Conservation (phyloP, 2,329 filamentous ascomycete genomes). For the Diaporthe sp. region DNA sequence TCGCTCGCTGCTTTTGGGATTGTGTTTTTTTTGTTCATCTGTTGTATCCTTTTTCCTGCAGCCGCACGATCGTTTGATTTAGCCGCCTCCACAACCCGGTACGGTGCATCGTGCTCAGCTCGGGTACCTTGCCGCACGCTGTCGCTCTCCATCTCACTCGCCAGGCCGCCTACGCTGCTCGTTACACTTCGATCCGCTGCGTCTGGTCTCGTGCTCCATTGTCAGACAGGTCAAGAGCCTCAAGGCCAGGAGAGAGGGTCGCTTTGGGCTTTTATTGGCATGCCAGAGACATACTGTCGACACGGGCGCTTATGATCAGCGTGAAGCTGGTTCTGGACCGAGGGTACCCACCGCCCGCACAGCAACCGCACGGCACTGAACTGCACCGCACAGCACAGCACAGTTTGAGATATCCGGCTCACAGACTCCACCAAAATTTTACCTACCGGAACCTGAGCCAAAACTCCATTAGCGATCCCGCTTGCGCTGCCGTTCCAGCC, state of each 20-base stretch:
- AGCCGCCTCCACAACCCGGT: constrained; percentile 43
- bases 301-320: constrained; percentile 41
- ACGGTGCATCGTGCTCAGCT: constrained; percentile 33
- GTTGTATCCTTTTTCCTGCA: constrained; percentile 33
- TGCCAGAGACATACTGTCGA: constrained; percentile 38
- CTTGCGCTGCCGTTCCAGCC: constrained; percentile 38
- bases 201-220: constrained; percentile 33
- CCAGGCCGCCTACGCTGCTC: constrained; percentile 14
- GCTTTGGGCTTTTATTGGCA: constrained; percentile 36
- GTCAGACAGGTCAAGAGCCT: constrained; percentile 35
- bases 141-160: constrained; percentile 5
- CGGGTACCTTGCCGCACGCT: constrained; percentile 36
- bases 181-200: constrained; percentile 34
- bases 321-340: constrained; percentile 30
- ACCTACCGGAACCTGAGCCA: constrained; percentile 38
- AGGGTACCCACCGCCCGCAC: constrained; percentile 26
- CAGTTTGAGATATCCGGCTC: constrained; percentile 42
- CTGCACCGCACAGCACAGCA: constrained; percentile 36
- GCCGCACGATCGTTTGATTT: constrained; percentile 42
- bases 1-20: constrained; percentile 31
- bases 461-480: constrained; percentile 42
- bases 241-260: constrained; percentile 12
- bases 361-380: constrained; percentile 36
- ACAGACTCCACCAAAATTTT: constrained; percentile 43
- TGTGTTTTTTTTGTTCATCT: constrained; percentile 19